These are phyloP conservation scores for Dactylellina leptospora DNA, from an alignment of 2,329 filamentous ascomycete genomes.

Conservation along the genomic window DNA sequence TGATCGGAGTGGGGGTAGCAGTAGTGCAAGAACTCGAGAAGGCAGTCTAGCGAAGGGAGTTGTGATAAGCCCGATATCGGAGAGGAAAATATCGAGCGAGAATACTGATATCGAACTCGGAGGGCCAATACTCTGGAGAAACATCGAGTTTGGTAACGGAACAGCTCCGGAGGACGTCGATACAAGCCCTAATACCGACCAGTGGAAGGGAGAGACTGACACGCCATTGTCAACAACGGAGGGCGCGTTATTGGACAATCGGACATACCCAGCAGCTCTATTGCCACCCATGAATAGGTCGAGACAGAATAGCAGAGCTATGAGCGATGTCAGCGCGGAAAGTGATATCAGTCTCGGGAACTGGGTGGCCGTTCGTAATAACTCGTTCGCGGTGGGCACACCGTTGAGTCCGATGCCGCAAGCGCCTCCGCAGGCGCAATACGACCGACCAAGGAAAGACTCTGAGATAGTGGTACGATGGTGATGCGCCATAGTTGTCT, in stretches of 20 bases:
- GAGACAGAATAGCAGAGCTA: slow-evolving; percentile 28
- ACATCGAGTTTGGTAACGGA: slow-evolving; percentile 17
- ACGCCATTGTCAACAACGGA: slow-evolving; percentile 18
- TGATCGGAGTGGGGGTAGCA: slow-evolving; percentile 8
- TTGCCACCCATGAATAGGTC: slow-evolving; percentile 12
- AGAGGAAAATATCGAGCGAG: not conserved
- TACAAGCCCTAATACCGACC: not conserved
- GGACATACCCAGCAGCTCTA: not conserved
- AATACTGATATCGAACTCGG: slow-evolving; percentile 26
- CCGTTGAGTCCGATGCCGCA: slow-evolving; percentile 32
- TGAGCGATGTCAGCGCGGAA: slow-evolving; percentile 29
- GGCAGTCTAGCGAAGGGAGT: slow-evolving; percentile 10
- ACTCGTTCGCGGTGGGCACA: slow-evolving; percentile 27
- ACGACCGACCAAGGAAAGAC: slow-evolving; percentile 31
- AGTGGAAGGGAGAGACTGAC: not conserved
- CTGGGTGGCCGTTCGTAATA: slow-evolving; percentile 16
- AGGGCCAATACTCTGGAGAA: slow-evolving; percentile 9
- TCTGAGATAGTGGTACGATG: slow-evolving; percentile 26
- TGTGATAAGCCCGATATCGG: not conserved
- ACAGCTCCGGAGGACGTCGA: not conserved
- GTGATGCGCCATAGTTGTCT: not conserved
- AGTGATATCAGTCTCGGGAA: slow-evolving; percentile 27
- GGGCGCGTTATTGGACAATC: slow-evolving; percentile 16
- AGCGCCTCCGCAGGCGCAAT: slow-evolving; percentile 14
- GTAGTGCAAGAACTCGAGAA: slow-evolving; percentile 8